These are phyloP conservation scores for Pseudonectria buxi DNA, from an alignment of 2,329 filamentous ascomycete species.

Conservation along the genomic window DNA sequence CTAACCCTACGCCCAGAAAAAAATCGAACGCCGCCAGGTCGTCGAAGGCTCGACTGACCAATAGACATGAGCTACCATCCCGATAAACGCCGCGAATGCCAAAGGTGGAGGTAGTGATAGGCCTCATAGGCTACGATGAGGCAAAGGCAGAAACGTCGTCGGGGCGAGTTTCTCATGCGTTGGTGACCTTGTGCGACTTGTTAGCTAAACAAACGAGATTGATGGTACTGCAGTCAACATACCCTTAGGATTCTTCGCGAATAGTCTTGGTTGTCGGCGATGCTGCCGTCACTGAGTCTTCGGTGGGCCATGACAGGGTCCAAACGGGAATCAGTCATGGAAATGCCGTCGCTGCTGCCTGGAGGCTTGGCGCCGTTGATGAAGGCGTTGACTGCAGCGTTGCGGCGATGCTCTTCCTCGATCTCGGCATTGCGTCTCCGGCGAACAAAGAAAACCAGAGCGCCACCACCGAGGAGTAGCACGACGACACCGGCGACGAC, in stretches of 20 bases:
- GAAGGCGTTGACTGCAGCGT: conserved; percentile 72
- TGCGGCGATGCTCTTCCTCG: conserved; percentile 78
- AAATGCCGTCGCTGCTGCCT: conserved; percentile 56
- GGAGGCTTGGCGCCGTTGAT: conserved; percentile 59
- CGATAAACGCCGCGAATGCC: conserved; percentile 38
- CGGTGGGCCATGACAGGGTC: conserved; percentile 80
- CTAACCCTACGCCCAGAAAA: conserved; percentile 33
- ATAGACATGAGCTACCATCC: conserved; percentile 33
- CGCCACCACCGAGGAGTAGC: conserved; percentile 59
- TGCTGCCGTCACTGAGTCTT: conserved; percentile 88
- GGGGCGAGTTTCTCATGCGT: conserved; percentile 41
- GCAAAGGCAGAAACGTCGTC: conserved; percentile 8
- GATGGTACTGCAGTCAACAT: conserved; percentile 27
- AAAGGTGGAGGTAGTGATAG: conserved; percentile 15
- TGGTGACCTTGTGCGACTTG: conserved; percentile 42
- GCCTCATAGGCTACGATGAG: conserved; percentile 5
- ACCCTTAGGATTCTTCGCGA: conserved; percentile 94
- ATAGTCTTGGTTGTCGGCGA: conserved; percentile 95
- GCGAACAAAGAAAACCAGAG: conserved; percentile 66
- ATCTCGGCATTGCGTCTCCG: conserved; percentile 69
- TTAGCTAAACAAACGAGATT: conserved; percentile 8
- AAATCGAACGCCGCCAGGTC: conserved; percentile 31
- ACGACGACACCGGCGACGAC: conserved; percentile 78
- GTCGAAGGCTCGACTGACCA: conserved; percentile 26
- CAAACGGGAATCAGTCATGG: conserved; percentile 74